Conservation (phyloP, 1,284 basidiomycete genomes). For the Boletus sp. region DNA sequence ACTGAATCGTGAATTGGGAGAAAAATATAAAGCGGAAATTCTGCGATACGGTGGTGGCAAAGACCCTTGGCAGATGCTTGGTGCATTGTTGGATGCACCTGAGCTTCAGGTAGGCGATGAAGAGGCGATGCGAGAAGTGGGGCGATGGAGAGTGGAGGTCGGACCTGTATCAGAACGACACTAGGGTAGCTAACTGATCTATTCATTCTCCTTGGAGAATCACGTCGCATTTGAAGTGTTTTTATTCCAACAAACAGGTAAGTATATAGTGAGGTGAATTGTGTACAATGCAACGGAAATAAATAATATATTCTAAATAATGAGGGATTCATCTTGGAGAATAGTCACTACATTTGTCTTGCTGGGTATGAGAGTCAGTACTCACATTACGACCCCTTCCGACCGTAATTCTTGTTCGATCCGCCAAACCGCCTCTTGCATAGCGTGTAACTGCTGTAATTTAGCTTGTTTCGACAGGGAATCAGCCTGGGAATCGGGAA, state of each 20-base stretch:
- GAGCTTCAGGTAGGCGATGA: constrained; percentile 71
- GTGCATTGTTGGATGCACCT: constrained; percentile 69
- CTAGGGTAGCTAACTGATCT: constrained; percentile 27
- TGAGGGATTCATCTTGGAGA: constrained; percentile 14
- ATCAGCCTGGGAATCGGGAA: constrained; percentile 3
- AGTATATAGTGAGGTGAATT: not conserved
- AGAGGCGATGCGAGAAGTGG: constrained; percentile 87
- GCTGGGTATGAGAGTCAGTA: not conserved
- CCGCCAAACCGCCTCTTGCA: constrained; percentile 34
- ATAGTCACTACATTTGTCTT: not conserved
- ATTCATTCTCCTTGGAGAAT: not conserved
- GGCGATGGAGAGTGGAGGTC: constrained; percentile 82
- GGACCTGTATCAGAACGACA: constrained; percentile 58
- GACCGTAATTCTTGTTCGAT: constrained; percentile 34
- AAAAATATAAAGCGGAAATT: constrained; percentile 79
- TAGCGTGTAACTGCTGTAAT: constrained; percentile 25
- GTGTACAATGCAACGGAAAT: not conserved
- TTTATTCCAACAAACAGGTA: constrained; percentile 3
- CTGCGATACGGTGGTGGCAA: constrained; percentile 86
- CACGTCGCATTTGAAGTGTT: not conserved
- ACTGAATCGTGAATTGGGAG: constrained; percentile 67
- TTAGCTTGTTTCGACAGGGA: constrained; percentile 21
- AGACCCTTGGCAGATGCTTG: constrained; percentile 95
- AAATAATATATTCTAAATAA: constrained; percentile 31
- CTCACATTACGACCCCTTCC: constrained; percentile 29